phyloP scores from a whole-genome alignment of 2,329 filamentous ascomycete species.

The Colletotrichum tamarilloi region DNA sequence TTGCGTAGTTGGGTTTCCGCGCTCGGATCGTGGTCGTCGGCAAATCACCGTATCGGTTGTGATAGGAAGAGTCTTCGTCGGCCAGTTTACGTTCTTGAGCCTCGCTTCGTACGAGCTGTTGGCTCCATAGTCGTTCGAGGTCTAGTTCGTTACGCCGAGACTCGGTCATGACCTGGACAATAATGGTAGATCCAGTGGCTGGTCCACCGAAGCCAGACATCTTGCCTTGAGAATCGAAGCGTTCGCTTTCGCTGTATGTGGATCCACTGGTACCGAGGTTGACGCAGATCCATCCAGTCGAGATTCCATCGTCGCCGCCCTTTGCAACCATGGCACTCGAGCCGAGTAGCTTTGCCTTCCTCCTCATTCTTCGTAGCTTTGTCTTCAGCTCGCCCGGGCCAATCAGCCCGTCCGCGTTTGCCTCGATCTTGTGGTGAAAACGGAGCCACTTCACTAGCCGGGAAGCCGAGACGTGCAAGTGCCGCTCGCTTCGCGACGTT shows the following conservation, averaged over 20 bases:
- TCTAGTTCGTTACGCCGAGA: constrained; percentile 62
- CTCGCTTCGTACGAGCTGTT: constrained; percentile 49
- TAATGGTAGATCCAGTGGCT: constrained; percentile 61
- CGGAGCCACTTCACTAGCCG: constrained; percentile 89
- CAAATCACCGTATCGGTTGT: constrained; percentile 30
- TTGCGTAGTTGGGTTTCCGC: background rate
- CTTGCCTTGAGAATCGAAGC: constrained; percentile 61
- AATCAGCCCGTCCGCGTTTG: constrained; percentile 87
- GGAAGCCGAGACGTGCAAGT: constrained; percentile 91
- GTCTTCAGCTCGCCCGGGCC: constrained; percentile 92
- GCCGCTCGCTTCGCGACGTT: constrained; percentile 90
- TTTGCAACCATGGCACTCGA: constrained; percentile 73
- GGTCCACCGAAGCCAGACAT: constrained; percentile 81
- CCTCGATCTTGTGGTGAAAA: constrained; percentile 75
- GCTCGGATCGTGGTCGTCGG: constrained; percentile 19
- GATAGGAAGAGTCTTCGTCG: constrained; percentile 41
- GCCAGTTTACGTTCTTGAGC: constrained; percentile 13
- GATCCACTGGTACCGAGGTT: constrained; percentile 80
- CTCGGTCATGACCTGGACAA: constrained; percentile 70
- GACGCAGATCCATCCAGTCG: constrained; percentile 96
- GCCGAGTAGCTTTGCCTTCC: constrained; percentile 83
- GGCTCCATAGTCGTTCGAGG: constrained; percentile 64
- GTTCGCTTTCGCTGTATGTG: constrained; percentile 55
- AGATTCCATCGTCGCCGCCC: constrained; percentile 83
- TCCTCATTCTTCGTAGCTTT: constrained; percentile 82